Base-by-base conservation (phyloP, 2,329 filamentous ascomycete genomes). In the Domatiomyces globalis region DNA sequence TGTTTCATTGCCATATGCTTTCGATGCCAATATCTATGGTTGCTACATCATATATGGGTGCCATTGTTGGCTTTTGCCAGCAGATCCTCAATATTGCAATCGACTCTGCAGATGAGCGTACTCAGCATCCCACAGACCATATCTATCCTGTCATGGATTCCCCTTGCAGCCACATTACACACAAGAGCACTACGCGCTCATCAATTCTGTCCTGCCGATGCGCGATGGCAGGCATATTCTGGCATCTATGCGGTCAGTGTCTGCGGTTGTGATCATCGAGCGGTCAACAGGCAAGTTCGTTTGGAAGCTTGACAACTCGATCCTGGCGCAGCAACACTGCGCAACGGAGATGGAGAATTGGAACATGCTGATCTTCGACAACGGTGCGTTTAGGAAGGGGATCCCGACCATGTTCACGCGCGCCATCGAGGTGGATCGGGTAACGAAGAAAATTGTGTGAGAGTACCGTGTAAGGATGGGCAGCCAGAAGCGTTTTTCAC, bases 91-190 rank as follows among this genome's bases (percentile, higher is more conserved):
- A 65, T 15, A 54, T 71, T 2, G 69, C 69, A 1, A 71, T 73
- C 56, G 66, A 70, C 10, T 71, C 69, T 2, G 61, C 67, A 1
- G 70, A 73, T 46, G 67, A 71, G 19, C 65, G 69, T 1, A 72
- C 69, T 1, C 63, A 65, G 12, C 69, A 73, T 56, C 57, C 73
- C 4, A 72, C 65, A 2, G 70, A 73, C 50, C 71, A 73, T 48
- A 70, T 72, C 18, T 73, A 72, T 52, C 70, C 73, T 52, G 69
- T 73, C 62, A 69, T 72, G 60, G 63, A 44, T 73, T 69, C 49
- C 63, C 66, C 4, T 62, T 71, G 1, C 69, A 72, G 33, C 59
- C 67, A 4, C 65, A 68, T 51, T 69, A 67, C 54, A 62, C 66
- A 20, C 63, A 66, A 9, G 67, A 69, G 45, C 71, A 73, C 58